Percentiles rank a stretch among this genome's conserved stretches.
Evolutionary conservation across 805 yeast genomes (phyloP).

Genomic region (Cyberlindnera suaveolens): DNA sequence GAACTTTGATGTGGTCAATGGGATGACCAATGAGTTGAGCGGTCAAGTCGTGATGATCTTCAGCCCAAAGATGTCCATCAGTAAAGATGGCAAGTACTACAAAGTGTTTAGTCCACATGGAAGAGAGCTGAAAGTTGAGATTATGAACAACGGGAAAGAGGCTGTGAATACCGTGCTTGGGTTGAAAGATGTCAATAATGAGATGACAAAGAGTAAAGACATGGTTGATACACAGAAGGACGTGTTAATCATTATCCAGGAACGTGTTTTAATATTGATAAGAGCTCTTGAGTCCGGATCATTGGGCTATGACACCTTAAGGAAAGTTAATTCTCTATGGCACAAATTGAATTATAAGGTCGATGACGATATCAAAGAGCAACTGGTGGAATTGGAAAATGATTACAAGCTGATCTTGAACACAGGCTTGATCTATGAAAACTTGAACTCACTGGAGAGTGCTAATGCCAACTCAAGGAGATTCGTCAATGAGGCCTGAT

Average conservation of each 20-base stretch:
- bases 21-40: not conserved
- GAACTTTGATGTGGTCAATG: not conserved
- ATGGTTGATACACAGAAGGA: conserved; percentile 6
- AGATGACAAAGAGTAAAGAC: conserved; percentile 5
- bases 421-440: conserved; percentile 15
- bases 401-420: conserved; percentile 16
- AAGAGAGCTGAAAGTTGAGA: conserved; percentile 1
- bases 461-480: not conserved
- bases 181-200: conserved; percentile 4
- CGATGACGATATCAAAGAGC: conserved; percentile 10
- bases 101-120: conserved; percentile 3
- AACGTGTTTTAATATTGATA: conserved; percentile 2
- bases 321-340: conserved; percentile 16
- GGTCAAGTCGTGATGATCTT: conserved; percentile 4
- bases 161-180: conserved; percentile 9
- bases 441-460: conserved; percentile 5
- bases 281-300: not conserved
- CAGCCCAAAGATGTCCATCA: conserved; percentile 3
- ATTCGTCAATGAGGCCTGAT: not conserved
- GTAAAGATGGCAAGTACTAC: conserved; percentile 11
- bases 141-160: conserved; percentile 7
- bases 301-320: conserved; percentile 5
- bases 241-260: conserved; percentile 4
- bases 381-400: conserved; percentile 17
- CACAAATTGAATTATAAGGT: conserved; percentile 18